A percentile compares a stretch with the other conserved stretches of the same genome.
Conservation (phyloP, 805 yeast species). For the Wickerhamiella spandovensis region DNA sequence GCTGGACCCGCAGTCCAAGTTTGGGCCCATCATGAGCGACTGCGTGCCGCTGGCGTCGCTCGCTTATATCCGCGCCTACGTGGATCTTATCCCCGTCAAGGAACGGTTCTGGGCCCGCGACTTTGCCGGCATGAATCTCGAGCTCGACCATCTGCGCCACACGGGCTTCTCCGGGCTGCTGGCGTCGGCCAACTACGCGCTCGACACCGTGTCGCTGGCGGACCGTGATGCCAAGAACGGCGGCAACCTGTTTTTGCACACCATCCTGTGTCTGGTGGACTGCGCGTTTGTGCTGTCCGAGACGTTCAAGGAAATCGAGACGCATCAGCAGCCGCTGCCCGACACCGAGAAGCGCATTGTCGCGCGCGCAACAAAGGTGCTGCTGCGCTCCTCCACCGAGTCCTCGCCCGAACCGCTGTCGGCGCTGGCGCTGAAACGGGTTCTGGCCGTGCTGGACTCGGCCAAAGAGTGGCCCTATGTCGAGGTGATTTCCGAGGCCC, state of each 20-base stretch:
- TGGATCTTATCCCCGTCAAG: constrained; percentile 28
- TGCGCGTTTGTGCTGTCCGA: constrained; percentile 26
- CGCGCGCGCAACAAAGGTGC: neutral
- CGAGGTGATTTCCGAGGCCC: neutral
- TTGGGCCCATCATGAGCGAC: constrained; percentile 30
- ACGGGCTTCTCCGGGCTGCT: constrained; percentile 20
- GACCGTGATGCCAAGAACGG: constrained; percentile 26
- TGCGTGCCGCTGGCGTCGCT: constrained; percentile 30
- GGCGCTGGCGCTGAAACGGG: neutral
- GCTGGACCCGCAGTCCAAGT: constrained; percentile 28
- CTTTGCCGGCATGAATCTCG: constrained; percentile 25
- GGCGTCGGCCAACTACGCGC: constrained; percentile 27
- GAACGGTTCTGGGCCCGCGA: constrained; percentile 30
- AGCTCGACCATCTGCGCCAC: constrained; percentile 16
- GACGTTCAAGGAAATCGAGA: constrained; percentile 14
- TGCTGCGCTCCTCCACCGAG: neutral
- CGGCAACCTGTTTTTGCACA: constrained; percentile 25
- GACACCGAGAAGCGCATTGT: constrained; percentile 1
- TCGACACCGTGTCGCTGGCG: constrained; percentile 27
- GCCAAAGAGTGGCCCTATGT: constrained; percentile 1
- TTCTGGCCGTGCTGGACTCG: neutral
- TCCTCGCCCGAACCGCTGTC: neutral
- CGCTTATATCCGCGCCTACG: constrained; percentile 25
- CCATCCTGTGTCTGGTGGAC: constrained; percentile 25
- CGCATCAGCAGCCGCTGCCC: constrained; percentile 1